Base-by-base conservation (phyloP, 108 stramenopile species). In the Schizochytrium sp. region DNA sequence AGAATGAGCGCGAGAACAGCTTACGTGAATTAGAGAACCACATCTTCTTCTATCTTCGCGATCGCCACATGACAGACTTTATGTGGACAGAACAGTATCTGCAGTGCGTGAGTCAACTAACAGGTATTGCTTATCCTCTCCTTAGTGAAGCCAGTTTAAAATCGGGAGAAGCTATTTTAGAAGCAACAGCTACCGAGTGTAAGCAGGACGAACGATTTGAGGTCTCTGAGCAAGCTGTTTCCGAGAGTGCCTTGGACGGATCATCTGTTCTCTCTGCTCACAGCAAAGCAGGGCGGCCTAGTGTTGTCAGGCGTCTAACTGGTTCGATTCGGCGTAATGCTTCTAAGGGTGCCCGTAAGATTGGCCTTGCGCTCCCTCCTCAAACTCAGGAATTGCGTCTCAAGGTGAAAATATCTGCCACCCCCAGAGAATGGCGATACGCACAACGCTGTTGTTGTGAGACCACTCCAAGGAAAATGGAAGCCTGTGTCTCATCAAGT, bases 341-440 rank as follows among this genome's bases (percentile, higher is more conserved):
- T 38, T 0, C 76, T 2, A 7, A 17, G 10, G 19, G 28, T 1
- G 45, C 76, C 2, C 2, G 3, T 40, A 83, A 83, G 47, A 83
- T 83, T 50, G 47, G 76, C 76, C 45, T 83, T 28, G 76, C 76
- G 76, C 76, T 53, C 15, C 50, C 50, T 13, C 7, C 55, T 2
- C n/a, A 10, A 47, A 53, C 12, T 8, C 50, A 83, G 1, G 28
- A 83, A 53, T n/a, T 83, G 17, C 4, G 76, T 5, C 47, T 47
- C 5, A 55, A 12, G 10, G 47, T 55, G 15, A 83, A 42, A 40
- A 17, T 17, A 5, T 55, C 47, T 7, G 76, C 76, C 45, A 55
- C 76, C 5, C 76, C 76, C 12, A 47, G 76, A 5, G 76, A 83
- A 17, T 83, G 76, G 76, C 49, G 55, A 53, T 83, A 83, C 47